phyloP scores from a whole-genome alignment of 176 grass and related monocot species.

The Calamus simplicifolius region DNA sequence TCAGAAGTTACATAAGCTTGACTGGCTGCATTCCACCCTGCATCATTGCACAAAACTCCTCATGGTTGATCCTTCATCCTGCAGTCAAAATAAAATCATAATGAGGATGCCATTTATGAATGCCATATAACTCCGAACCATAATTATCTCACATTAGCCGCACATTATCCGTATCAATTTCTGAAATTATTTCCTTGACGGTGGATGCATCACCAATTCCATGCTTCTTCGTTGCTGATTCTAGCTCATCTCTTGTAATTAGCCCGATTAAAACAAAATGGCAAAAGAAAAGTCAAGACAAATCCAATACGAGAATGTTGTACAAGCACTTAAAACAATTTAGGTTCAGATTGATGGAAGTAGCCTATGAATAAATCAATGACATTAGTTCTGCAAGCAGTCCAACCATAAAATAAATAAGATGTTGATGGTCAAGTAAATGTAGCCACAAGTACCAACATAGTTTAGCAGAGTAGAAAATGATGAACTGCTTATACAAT shows the following conservation, averaged over 20 bases:
- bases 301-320: background rate
- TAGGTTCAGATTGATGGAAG: too few species aligned
- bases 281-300: conserved; percentile 14
- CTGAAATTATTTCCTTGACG: conserved; percentile 93
- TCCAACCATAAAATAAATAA: conserved; percentile 2
- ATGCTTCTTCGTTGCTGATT: conserved; percentile 81
- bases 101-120: background rate
- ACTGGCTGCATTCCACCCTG: conserved; percentile 71
- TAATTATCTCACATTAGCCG: conserved; percentile 64
- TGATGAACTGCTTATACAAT: conserved; percentile 1
- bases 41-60: conserved; percentile 99
- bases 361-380: too few species aligned
- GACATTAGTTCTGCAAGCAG: conserved; percentile 17
- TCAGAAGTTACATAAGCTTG: conserved; percentile 47
- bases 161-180: conserved; percentile 96
- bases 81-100: background rate
- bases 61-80: conserved; percentile 95
- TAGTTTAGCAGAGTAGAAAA: background rate
- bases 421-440: conserved; percentile 11
- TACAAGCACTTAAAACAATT: too few species aligned
- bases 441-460: background rate
- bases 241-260: conserved; percentile 94
- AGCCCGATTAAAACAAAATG: conserved; percentile 34
- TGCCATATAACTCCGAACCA: background rate
- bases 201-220: conserved; percentile 73